Evolutionary conservation across 306 rosid species (phyloP), one percentile per base, ranked within the genome.

Genomic region (Vicia sativa): DNA sequence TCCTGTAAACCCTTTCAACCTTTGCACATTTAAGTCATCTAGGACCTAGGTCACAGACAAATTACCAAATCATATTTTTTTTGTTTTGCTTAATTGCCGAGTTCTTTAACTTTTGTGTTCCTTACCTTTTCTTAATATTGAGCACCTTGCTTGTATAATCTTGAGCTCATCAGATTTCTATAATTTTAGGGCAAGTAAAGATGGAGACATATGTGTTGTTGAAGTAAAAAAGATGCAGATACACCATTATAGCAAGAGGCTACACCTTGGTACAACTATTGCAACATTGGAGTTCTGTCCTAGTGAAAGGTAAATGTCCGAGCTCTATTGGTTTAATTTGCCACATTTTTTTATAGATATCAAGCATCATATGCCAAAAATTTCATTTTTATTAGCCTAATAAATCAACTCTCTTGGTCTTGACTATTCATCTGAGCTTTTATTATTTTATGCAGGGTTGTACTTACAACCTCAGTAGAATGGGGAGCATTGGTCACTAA

Each of bases 401-500:
- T 56, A 42, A 50, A 50, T 23, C 28, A 39, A 19, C n/a, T 52
- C 21, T 68, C 56, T 62, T 65, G 56, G 48, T 71, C 62, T 56
- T 80, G 66, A 19, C 58, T 68, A 18, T 75, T 80, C 16, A 72
- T 46, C 16, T 19, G 7, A n/a, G 23, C 61, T 25, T 37, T 13
- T 10, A 6, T 35, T 18, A 21, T 68, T 23, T 64, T 74, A 42
- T 70, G 70, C 84, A 90, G 96, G 88, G 95, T 87, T 75, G 86
- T 86, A 49, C 91, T 90, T 34, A 84, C 95, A 48, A 82, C 91
- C 50, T 83, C 96, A n/a, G 56, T 53, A 61, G 88, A 78, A 77
- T 93, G 99, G 99, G 99, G 99, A 72, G 90, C 95, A 13, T 49
- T 80, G 78, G 87, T 88, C 80, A 93, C 95, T 5, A 93, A 90